Evolutionary conservation across 164 flowering plant genomes (phyloP).

Genomic region (Vitis rotundifolia): DNA sequence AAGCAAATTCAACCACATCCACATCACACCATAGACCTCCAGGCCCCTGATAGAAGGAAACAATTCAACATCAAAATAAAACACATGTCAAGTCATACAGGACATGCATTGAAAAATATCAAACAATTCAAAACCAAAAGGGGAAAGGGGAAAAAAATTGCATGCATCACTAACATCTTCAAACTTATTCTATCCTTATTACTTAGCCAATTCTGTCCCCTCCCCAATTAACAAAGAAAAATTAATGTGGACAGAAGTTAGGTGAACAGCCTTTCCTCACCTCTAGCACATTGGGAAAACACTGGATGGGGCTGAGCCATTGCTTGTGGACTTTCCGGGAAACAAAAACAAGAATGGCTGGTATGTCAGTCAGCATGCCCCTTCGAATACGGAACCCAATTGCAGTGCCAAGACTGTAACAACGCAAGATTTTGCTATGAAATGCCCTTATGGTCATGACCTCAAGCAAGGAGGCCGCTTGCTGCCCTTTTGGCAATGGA

Average conservation of each 20-base stretch:
- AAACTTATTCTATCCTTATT: too few species aligned
- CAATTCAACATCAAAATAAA: background rate
- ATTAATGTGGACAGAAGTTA: background rate
- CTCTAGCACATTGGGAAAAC: conserved; percentile 68
- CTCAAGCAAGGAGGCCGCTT: conserved; percentile 65
- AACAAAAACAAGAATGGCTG: conserved; percentile 77
- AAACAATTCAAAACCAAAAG: background rate
- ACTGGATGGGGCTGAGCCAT: conserved; percentile 72
- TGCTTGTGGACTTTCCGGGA: conserved; percentile 75
- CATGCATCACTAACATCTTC: background rate
- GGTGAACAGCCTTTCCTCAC: conserved; percentile 24
- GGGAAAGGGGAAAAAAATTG: background rate
- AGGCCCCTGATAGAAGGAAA: conserved; percentile 50
- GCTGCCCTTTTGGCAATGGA: conserved; percentile 57
- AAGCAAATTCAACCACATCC: conserved; percentile 77
- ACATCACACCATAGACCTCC: conserved; percentile 89
- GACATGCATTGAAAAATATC: too few species aligned
- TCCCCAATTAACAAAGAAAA: background rate
- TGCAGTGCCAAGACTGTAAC: conserved; percentile 78
- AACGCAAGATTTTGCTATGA: conserved; percentile 70
- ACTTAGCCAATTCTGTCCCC: background rate
- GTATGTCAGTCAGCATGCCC: conserved; percentile 63
- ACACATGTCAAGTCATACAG: background rate
- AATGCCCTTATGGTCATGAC: conserved; percentile 77
- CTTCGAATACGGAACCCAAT: conserved; percentile 66